Conservation (phyloP, 78 protist genomes). For the Chrysochromulina tobinii region DNA sequence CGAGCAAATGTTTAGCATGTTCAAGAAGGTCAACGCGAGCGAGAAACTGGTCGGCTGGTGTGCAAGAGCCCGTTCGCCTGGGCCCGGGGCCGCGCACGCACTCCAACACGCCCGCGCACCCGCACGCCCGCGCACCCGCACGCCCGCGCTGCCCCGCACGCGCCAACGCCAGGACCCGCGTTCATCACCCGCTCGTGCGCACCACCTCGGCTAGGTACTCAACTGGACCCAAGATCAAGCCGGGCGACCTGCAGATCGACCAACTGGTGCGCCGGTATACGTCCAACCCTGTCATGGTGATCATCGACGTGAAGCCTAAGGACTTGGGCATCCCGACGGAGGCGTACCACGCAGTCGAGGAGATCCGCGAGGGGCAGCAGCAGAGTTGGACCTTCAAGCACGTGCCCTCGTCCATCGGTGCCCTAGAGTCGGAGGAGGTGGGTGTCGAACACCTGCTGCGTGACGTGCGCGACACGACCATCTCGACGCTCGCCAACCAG, state of each 20-base stretch:
- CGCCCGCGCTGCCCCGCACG: too few relatives aligned
- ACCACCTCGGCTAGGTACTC: conserved; percentile 59
- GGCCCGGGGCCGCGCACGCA: too few relatives aligned
- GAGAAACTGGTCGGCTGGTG: conserved; percentile 95
- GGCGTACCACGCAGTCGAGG: conserved; percentile 84
- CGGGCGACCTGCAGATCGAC: conserved; percentile 87
- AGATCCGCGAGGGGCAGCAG: conserved; percentile 31
- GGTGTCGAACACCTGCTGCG: conserved; percentile 98
- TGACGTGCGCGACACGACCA: conserved; percentile 83
- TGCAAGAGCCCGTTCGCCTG: too few relatives aligned
- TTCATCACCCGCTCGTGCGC: too few relatives aligned
- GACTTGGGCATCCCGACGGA: conserved; percentile 59
- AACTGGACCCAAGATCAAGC: conserved; percentile 93
- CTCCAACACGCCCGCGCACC: too few relatives aligned
- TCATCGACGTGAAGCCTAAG: conserved; percentile 82
- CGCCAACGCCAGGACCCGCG: too few relatives aligned
- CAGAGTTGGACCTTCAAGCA: conserved; percentile 80
- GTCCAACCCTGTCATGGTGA: conserved; percentile 78
- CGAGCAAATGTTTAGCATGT: conserved; percentile 92
- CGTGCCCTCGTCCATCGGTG: conserved; percentile 86
- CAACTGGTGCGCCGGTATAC: conserved; percentile 79
- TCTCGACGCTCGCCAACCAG: conserved; percentile 69
- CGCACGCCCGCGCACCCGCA: too few relatives aligned
- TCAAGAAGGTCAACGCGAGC: conserved; percentile 88
- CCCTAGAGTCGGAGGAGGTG: conserved; percentile 93